Percentiles rank a stretch among this genome's conserved stretches.
phyloP scores from a whole-genome alignment of 495 filamentous ascomycete genomes.

The Ascodesmis nigricans region DNA sequence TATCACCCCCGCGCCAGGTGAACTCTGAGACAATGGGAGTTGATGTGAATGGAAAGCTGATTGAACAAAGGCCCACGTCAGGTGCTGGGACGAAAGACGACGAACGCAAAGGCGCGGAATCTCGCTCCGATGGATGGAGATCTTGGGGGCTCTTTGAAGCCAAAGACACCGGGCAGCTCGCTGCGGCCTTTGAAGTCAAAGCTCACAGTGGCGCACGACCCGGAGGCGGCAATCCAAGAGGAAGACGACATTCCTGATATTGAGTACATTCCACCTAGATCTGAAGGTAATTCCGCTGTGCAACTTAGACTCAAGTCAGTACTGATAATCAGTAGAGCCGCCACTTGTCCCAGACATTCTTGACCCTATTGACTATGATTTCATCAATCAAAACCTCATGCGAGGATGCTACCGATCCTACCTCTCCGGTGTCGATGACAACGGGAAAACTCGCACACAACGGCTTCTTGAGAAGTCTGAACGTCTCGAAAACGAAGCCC shows the following conservation, averaged over 20 bases:
- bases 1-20: conserved; percentile 7
- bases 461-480: conserved; percentile 37
- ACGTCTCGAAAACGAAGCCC: conserved; percentile 19
- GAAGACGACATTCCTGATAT: conserved; percentile 49
- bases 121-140: conserved; percentile 6
- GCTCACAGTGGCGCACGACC: conserved; percentile 22
- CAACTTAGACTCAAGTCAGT: conserved; percentile 15
- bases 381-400: conserved; percentile 38
- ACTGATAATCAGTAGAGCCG: conserved; percentile 32
- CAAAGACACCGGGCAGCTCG: no score
- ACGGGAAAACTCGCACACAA: conserved; percentile 42
- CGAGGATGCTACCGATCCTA: conserved; percentile 43
- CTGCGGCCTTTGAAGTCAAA: conserved; percentile 26
- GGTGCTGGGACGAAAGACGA: conserved; percentile 85
- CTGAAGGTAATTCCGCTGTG: conserved; percentile 27
- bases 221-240: conserved; percentile 15
- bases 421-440: conserved; percentile 39
- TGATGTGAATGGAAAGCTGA: no score
- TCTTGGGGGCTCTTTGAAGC: no score
- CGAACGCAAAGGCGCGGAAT: conserved; percentile 33
- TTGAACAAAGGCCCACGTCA: conserved; percentile 36
- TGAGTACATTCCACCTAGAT: conserved; percentile 51
- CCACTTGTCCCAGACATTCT: conserved; percentile 62
- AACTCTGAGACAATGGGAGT: no score
- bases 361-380: conserved; percentile 30